Conservation (phyloP, 495 filamentous ascomycete genomes). For the Tuber aestivum region DNA sequence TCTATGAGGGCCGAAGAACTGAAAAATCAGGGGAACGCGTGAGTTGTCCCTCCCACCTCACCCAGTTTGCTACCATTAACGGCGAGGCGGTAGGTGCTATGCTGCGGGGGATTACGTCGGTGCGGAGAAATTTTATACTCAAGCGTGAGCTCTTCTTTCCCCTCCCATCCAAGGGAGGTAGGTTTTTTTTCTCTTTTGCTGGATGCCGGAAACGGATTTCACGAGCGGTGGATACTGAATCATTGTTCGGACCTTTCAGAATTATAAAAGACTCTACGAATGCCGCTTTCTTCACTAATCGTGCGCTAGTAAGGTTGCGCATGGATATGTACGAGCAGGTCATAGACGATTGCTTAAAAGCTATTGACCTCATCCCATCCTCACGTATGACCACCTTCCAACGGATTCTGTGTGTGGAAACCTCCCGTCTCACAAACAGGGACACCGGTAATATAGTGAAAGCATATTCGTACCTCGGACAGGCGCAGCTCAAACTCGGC, state of each 20-base stretch:
- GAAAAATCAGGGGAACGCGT: slow-evolving; percentile 59
- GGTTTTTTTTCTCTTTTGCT: slow-evolving; percentile 6
- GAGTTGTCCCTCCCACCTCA: slow-evolving; percentile 21
- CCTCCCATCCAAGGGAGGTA: not conserved
- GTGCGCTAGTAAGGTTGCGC: slow-evolving; percentile 73
- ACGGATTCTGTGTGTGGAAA: not conserved
- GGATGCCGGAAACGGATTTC: not conserved
- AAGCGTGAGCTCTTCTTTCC: slow-evolving; percentile 59
- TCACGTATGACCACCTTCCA: slow-evolving; percentile 38
- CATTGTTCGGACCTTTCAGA: slow-evolving; percentile 1
- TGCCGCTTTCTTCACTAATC: slow-evolving; percentile 72
- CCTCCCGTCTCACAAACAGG: not conserved
- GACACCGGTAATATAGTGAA: slow-evolving; percentile 59
- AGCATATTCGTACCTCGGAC: slow-evolving; percentile 74
- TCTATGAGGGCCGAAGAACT: slow-evolving; percentile 43
- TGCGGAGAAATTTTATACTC: slow-evolving; percentile 74
- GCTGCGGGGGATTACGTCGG: slow-evolving; percentile 61
- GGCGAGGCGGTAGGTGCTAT: slow-evolving; percentile 49
- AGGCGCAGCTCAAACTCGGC: slow-evolving; percentile 69
- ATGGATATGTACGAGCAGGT: slow-evolving; percentile 67
- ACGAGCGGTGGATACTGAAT: not conserved
- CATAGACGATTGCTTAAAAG: slow-evolving; percentile 68
- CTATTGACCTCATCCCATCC: slow-evolving; percentile 61
- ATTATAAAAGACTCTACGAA: slow-evolving; percentile 59
- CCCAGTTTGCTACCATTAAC: not conserved